phyloP scores from a whole-genome alignment of 352 stramenopile species.

The Phytopythium helicoides region DNA sequence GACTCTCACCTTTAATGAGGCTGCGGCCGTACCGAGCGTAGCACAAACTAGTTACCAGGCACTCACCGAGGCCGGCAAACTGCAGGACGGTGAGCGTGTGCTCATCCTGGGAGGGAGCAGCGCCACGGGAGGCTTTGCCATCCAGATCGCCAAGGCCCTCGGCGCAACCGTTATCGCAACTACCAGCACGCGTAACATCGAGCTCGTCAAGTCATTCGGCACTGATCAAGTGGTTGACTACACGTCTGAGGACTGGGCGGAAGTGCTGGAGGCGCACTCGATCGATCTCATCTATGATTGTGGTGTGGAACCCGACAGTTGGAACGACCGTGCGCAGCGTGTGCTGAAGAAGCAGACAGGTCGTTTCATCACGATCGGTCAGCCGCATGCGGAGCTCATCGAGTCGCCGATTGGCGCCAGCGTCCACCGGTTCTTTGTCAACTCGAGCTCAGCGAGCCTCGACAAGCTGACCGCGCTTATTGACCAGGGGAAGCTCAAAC shows the following conservation, averaged over 20 bases:
- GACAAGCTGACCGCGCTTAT: slow-evolving; percentile 33
- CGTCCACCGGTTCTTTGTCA: neutral
- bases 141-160: slow-evolving; percentile 35
- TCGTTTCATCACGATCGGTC: slow-evolving; percentile 11
- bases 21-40: slow-evolving; percentile 28
- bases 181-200: slow-evolving; percentile 19
- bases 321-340: slow-evolving; percentile 22
- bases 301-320: slow-evolving; percentile 18
- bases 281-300: slow-evolving; percentile 36
- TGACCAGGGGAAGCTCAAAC: slow-evolving; percentile 32
- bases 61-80: slow-evolving; percentile 24
- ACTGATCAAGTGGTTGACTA: slow-evolving; percentile 35
- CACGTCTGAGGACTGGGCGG: slow-evolving; percentile 22
- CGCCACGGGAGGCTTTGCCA: slow-evolving; percentile 30
- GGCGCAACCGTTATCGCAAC: slow-evolving; percentile 26
- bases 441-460: neutral
- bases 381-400: neutral
- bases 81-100: slow-evolving; percentile 36
- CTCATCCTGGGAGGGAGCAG: slow-evolving; percentile 44
- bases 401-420: slow-evolving; percentile 39
- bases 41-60: slow-evolving; percentile 38
- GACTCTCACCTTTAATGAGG: slow-evolving; percentile 37
- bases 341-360: slow-evolving; percentile 14
- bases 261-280: slow-evolving; percentile 19
- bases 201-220: slow-evolving; percentile 21